A percentile compares a stretch with the other conserved stretches of the same genome.
These are phyloP conservation scores for Thymus quinquecostatus DNA, from an alignment of 257 asterid genomes.

Conservation along the genomic window DNA sequence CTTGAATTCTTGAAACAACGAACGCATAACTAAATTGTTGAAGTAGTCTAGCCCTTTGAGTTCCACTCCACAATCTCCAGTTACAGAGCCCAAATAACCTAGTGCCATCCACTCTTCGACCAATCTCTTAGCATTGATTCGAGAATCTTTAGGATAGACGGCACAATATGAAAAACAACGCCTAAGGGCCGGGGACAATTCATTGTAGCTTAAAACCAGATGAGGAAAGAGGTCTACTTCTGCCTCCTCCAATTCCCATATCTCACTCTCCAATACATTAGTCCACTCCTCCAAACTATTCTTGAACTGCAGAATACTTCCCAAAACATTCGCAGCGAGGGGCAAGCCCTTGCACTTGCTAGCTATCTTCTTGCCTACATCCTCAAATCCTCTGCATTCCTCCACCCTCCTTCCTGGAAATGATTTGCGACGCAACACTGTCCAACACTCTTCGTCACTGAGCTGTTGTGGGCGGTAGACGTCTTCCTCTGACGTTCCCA, in stretches of 20 bases:
- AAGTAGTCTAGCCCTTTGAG: background rate
- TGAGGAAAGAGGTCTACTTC: too few species aligned
- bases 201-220: too few species aligned
- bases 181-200: background rate
- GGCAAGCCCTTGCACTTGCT: background rate
- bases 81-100: background rate
- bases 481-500: background rate
- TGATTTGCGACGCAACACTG: background rate
- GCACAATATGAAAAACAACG: slow-evolving; percentile 11
- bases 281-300: too few species aligned
- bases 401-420: background rate
- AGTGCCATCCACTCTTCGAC: background rate
- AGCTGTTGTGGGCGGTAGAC: slow-evolving; percentile 6
- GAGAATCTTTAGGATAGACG: background rate
- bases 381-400: background rate
- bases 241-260: too few species aligned
- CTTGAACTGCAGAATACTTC: too few species aligned
- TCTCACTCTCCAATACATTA: too few species aligned
- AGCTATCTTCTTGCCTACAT: background rate
- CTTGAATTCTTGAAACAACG: background rate
- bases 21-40: background rate
- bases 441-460: background rate
- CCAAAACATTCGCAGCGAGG: background rate
- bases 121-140: background rate
- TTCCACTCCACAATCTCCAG: background rate